These are phyloP conservation scores for Trichoderma simmonsii DNA, from an alignment of 2,329 filamentous ascomycete genomes.

Conservation along the genomic window DNA sequence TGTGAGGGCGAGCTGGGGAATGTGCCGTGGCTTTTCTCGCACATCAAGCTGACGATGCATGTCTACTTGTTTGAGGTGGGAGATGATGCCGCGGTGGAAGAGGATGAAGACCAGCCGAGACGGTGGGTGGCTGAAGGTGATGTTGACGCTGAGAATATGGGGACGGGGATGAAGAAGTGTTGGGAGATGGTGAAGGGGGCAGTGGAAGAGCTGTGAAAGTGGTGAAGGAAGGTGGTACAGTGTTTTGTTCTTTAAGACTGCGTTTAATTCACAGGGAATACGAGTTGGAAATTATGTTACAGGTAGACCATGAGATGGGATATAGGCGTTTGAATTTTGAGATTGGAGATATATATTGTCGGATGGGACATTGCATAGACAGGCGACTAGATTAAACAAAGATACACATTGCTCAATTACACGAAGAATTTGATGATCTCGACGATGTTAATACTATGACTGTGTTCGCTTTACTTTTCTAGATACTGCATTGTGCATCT, in stretches of 20 bases:
- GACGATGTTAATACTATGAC: neutral
- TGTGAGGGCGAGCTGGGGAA: constrained; percentile 45
- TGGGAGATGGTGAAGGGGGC: constrained; percentile 44
- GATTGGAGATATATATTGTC: neutral
- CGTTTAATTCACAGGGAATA: neutral
- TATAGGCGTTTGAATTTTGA: neutral
- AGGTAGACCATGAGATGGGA: neutral
- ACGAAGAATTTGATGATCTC: neutral
- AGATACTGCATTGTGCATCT: neutral
- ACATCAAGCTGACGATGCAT: constrained; percentile 56
- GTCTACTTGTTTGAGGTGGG: constrained; percentile 49
- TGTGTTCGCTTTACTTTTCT: neutral
- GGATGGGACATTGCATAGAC: neutral
- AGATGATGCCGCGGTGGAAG: neutral
- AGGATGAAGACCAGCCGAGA: constrained; percentile 32
- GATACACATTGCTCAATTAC: neutral
- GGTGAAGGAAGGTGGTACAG: neutral
- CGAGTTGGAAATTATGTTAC: neutral
- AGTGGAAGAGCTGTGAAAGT: neutral
- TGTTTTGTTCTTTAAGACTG: neutral
- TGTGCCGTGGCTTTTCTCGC: constrained; percentile 57
- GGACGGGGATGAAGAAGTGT: constrained; percentile 57
- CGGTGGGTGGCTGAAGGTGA: constrained; percentile 38
- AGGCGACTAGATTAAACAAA: neutral
- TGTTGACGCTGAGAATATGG: constrained; percentile 53